These are phyloP conservation scores for Xylaria sp. DNA, from an alignment of 2,329 filamentous ascomycete species.

Conservation along the genomic window DNA sequence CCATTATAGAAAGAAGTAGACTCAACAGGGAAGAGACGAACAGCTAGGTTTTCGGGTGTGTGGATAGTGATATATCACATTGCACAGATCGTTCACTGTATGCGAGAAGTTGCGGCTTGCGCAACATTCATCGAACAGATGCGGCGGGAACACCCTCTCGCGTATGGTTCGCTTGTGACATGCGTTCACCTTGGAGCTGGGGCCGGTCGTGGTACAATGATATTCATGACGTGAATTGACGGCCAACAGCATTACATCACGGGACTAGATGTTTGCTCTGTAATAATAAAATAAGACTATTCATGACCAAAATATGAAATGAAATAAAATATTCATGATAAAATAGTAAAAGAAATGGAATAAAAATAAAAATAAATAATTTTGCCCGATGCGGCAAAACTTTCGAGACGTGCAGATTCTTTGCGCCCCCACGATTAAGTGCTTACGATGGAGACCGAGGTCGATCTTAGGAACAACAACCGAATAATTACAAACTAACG, in stretches of 20 bases:
- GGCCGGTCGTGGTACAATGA: conserved; percentile 41
- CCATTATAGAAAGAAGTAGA: conserved; percentile 29
- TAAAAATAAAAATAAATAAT: too few species aligned
- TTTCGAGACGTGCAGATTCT: neutral
- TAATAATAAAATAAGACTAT: too few species aligned
- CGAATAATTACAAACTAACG: too few species aligned
- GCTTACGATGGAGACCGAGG: neutral
- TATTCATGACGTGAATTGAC: conserved; percentile 25
- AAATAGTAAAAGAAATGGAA: too few species aligned
- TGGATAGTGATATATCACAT: conserved; percentile 58
- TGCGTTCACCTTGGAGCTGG: conserved; percentile 7
- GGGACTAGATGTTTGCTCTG: conserved; percentile 2
- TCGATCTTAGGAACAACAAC: neutral
- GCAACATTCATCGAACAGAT: conserved; percentile 40
- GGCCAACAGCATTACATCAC: conserved; percentile 32
- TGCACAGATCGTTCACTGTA: conserved; percentile 60
- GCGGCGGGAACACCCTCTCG: conserved; percentile 7
- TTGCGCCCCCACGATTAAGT: neutral
- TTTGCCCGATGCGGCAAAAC: too few species aligned
- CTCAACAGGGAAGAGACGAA: conserved; percentile 17
- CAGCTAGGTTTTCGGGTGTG: conserved; percentile 37
- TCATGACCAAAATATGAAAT: too few species aligned
- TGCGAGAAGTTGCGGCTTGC: conserved; percentile 50
- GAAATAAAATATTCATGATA: too few species aligned
- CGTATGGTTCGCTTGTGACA: conserved; percentile 27